These are phyloP conservation scores for Mucor piriformis DNA, from an alignment of 371 early-diverging fungal genomes.

Conservation along the genomic window DNA sequence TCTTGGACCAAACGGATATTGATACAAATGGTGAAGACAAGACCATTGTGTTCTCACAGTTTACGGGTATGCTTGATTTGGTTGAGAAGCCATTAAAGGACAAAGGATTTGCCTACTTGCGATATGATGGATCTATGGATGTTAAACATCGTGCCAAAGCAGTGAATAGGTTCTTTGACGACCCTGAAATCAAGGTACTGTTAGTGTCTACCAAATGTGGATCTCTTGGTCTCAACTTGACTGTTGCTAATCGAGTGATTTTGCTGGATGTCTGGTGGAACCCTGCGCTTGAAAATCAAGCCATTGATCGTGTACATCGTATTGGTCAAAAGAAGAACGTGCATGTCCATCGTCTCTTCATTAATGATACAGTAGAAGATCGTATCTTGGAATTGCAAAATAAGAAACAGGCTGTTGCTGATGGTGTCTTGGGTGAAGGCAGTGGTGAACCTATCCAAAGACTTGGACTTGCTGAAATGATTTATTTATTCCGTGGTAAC, in stretches of 20 bases:
- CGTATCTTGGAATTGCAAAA: slow-evolving; percentile 44
- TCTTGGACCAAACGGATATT: slow-evolving; percentile 36
- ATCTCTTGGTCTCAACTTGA: slow-evolving; percentile 68
- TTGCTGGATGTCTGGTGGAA: slow-evolving; percentile 76
- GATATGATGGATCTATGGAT: slow-evolving; percentile 57
- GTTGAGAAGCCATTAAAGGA: slow-evolving; percentile 66
- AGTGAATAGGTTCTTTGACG: slow-evolving; percentile 48
- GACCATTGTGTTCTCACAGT: slow-evolving; percentile 85
- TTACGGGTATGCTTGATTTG: slow-evolving; percentile 65
- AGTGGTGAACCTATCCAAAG: slow-evolving; percentile 23
- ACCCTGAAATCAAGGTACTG: slow-evolving; percentile 57
- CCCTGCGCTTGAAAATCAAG: slow-evolving; percentile 64
- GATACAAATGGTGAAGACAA: slow-evolving; percentile 54
- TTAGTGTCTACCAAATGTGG: slow-evolving; percentile 67
- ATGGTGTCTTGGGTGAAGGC: slow-evolving; percentile 54
- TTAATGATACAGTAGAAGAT: slow-evolving; percentile 42
- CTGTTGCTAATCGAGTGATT: slow-evolving; percentile 32
- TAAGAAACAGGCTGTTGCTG: slow-evolving; percentile 39
- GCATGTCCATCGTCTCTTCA: slow-evolving; percentile 29
- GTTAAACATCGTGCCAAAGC: slow-evolving; percentile 40
- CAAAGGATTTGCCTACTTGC: slow-evolving; percentile 28
- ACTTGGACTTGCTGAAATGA: slow-evolving; percentile 41
- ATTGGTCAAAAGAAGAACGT: slow-evolving; percentile 87
- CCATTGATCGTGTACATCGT: slow-evolving; percentile 90
- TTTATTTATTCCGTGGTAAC: slow-evolving; percentile 50